Evolutionary conservation across 768 basidiomycete species (phyloP).

Genomic region (Pleurotus djamor): DNA sequence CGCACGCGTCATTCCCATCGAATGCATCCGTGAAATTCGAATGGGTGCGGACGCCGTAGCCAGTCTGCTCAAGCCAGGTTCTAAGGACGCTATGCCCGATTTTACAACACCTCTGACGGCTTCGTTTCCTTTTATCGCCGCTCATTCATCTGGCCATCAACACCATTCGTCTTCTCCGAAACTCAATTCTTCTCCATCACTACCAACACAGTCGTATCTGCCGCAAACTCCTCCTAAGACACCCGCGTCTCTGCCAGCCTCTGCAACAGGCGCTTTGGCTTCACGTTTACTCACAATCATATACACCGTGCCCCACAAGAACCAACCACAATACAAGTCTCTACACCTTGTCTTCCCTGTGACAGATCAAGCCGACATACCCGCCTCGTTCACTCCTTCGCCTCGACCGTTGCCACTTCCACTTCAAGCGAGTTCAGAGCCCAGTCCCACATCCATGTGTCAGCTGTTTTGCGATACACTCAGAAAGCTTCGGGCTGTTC

Average conservation of each 20-base stretch:
- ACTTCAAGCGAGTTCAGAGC: neutral
- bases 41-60: slow-evolving; percentile 56
- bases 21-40: slow-evolving; percentile 85
- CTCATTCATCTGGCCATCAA: neutral
- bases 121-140: neutral
- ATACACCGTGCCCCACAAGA: slow-evolving; percentile 5
- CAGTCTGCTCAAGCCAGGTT: neutral
- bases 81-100: neutral
- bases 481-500: slow-evolving; percentile 61
- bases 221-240: neutral
- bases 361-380: neutral
- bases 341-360: slow-evolving; percentile 1
- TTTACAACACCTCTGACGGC: neutral
- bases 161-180: neutral
- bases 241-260: neutral
- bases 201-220: neutral
- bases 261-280: neutral
- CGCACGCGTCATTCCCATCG: slow-evolving; percentile 65
- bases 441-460: neutral
- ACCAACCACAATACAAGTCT: slow-evolving; percentile 3
- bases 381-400: neutral
- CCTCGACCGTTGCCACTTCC: neutral
- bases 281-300: slow-evolving; percentile 4
- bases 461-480: slow-evolving; percentile 23
- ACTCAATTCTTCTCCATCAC: neutral